These are phyloP conservation scores for Arthrobotrys megalospora DNA, from an alignment of 2,329 filamentous ascomycete species.

Conservation along the genomic window DNA sequence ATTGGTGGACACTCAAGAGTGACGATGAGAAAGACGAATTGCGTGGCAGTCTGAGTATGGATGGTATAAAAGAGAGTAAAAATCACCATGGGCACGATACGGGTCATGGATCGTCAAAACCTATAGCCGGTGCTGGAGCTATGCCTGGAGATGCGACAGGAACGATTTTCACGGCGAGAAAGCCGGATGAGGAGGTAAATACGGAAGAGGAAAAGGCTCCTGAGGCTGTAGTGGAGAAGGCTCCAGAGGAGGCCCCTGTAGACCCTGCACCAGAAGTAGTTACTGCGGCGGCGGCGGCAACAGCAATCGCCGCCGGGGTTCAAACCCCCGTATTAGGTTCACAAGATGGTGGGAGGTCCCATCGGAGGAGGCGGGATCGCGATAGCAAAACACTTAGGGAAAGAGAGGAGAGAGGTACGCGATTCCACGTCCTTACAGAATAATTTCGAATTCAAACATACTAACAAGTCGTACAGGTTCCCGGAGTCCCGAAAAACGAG, in stretches of 20 bases:
- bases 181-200: constrained; percentile 25
- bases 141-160: constrained; percentile 55
- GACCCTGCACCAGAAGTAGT: constrained; percentile 32
- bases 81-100: constrained; percentile 62
- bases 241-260: constrained; percentile 20
- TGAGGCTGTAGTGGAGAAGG: constrained; percentile 38
- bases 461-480: constrained; percentile 37
- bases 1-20: constrained; percentile 80
- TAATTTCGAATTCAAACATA: not conserved
- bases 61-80: constrained; percentile 60
- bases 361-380: constrained; percentile 41
- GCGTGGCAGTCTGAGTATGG: constrained; percentile 60
- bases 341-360: constrained; percentile 36
- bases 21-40: constrained; percentile 63
- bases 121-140: constrained; percentile 48
- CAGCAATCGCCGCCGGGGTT: constrained; percentile 76
- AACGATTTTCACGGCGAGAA: constrained; percentile 45
- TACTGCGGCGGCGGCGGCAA: constrained; percentile 67
- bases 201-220: constrained; percentile 14
- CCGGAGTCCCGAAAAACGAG: constrained; percentile 54
- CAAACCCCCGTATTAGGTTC: constrained; percentile 77
- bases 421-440: not conserved
- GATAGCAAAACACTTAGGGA: constrained; percentile 32
- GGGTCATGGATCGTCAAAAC: constrained; percentile 60
- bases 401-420: constrained; percentile 51